Evolutionary conservation across 208 protist species (phyloP), one percentile per base, ranked within the genome.

Genomic region (Vickermania ingenoplastis): DNA sequence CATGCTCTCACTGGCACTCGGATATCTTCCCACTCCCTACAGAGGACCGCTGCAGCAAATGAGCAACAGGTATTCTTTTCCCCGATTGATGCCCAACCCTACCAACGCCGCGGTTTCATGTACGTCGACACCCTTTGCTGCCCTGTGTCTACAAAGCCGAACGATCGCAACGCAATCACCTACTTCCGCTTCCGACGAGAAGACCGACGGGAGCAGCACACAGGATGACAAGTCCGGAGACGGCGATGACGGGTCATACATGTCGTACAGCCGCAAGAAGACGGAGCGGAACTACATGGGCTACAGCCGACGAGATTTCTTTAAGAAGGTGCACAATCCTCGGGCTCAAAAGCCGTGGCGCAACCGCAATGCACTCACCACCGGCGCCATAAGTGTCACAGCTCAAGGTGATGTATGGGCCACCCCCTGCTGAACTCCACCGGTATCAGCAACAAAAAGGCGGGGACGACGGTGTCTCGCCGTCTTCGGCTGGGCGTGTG

Each of bases 341-440:
- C 74, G 88, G n/a, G 78, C 75, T 0, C 81, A 71, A 41, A 95
- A 95, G 59, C 88, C 88, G 5, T 95, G 88, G 85, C 69, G 84
- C 25, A 57, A 87, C 41, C 80, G 80, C 7, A 60, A 54, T 11
- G 76, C 62, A 7, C 53, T 72, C 4, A 68, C 73, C 0, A 61
- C 63, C 28, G 88, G 88, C 25, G 62, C 61, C 54, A 79, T 94
- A 52, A 84, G 91, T 21, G 75, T 94, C 17, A 73, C 76, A 17
- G 55, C 81, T 28, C 71, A 55, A 67, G 58, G 61, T 0, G 79
- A 81, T 49, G 81, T 85, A 25, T 11, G 73, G 24, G 60, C 61
- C 4, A 67, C 36, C 36, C 17, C 36, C 36, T 7, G 36, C 17
- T 71, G 31, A 53, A 72, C 0, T n/a, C n/a, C n/a, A n/a, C n/a